Evolutionary conservation across 2,329 filamentous ascomycete genomes (phyloP).

Genomic region (Dryadomyces quercus-mongolicae): DNA sequence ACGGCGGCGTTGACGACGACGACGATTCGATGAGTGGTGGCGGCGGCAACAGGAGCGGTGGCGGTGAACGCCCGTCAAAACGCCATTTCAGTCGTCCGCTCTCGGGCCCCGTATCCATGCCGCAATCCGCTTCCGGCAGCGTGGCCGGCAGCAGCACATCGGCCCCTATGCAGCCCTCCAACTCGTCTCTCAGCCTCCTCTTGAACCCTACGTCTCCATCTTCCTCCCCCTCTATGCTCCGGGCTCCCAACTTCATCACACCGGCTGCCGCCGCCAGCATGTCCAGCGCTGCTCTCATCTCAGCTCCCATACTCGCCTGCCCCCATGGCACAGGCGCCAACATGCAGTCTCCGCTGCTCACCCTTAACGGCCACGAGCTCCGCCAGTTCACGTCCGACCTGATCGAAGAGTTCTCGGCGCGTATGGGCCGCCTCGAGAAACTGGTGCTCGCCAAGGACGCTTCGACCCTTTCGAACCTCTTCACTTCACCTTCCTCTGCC

Average conservation of each 20-base stretch:
- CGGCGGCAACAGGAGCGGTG: neutral
- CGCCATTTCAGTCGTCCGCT: slow-evolving; percentile 16
- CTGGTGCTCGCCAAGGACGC: slow-evolving; percentile 29
- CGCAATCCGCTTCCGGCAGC: neutral
- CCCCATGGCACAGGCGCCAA: neutral
- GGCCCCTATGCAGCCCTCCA: neutral
- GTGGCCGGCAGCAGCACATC: neutral
- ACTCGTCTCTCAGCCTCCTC: slow-evolving; percentile 11
- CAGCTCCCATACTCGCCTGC: neutral
- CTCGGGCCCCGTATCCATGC: neutral
- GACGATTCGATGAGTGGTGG: slow-evolving; percentile 7
- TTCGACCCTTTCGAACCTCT: slow-evolving; percentile 6
- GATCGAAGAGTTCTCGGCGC: slow-evolving; percentile 35
- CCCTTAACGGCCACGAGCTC: slow-evolving; percentile 16
- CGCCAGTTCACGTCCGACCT: slow-evolving; percentile 10
- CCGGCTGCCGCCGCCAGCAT: neutral
- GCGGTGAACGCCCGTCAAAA: slow-evolving; percentile 23
- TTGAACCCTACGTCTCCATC: slow-evolving; percentile 9
- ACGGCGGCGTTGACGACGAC: slow-evolving; percentile 14
- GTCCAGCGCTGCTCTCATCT: neutral
- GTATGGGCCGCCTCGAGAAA: slow-evolving; percentile 43
- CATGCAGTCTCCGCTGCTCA: slow-evolving; percentile 6
- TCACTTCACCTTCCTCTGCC: slow-evolving; percentile 10
- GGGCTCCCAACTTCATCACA: neutral
- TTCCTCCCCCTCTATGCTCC: slow-evolving; percentile 1